A percentile compares a stretch with the other conserved stretches of the same genome.
These are phyloP conservation scores for Salix purpurea DNA, from an alignment of 345 rosid genomes.

Conservation along the genomic window DNA sequence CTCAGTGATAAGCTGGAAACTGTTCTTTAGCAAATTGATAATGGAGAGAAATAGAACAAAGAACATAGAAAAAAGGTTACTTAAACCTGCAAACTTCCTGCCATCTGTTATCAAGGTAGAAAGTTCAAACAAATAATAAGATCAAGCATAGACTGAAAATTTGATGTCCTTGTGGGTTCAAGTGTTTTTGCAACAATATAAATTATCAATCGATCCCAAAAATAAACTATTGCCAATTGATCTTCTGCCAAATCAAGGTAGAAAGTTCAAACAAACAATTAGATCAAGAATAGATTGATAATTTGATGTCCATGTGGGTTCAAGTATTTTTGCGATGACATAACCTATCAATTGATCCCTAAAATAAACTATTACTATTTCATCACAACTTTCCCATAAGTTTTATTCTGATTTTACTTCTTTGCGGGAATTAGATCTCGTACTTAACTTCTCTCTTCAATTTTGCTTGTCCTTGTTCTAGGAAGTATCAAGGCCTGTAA, in stretches of 20 bases:
- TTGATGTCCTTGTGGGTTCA: no score
- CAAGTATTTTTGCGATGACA: no score
- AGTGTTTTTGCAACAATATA: no score
- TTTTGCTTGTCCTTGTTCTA: conserved; percentile 3
- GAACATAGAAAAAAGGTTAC: neutral
- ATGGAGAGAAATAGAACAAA: neutral
- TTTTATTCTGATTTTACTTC: neutral
- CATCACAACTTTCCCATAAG: neutral
- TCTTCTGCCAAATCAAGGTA: neutral
- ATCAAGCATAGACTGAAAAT: no score
- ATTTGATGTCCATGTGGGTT: no score
- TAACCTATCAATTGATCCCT: no score
- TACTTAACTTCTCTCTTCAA: neutral
- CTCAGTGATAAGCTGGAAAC: neutral
- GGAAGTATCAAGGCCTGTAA: conserved; percentile 68
- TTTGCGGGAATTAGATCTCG: neutral
- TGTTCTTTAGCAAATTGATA: neutral
- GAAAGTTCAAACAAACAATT: neutral
- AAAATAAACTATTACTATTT: neutral
- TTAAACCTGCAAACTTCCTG: neutral
- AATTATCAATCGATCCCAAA: no score
- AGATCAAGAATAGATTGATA: no score
- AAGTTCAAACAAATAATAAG: neutral
- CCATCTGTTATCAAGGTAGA: neutral
- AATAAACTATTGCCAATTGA: no score